phyloP scores from a whole-genome alignment of 495 filamentous ascomycete genomes.

The Trichoderma virens region DNA sequence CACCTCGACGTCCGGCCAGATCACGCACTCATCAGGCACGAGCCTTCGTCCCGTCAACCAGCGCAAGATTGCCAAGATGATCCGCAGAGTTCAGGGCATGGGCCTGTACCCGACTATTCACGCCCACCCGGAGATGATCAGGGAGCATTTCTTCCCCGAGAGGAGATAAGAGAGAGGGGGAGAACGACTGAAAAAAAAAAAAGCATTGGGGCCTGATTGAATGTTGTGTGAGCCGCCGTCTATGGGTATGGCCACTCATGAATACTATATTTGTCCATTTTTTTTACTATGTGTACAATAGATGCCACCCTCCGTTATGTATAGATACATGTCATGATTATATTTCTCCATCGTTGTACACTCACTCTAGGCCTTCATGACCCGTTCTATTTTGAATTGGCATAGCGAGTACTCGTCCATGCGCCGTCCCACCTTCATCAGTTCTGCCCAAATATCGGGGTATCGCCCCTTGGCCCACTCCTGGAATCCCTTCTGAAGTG shows the following conservation, averaged over 20 bases:
- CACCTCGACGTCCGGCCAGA: slow-evolving; percentile 74
- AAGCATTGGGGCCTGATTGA: background rate
- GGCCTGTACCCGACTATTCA: slow-evolving; percentile 92
- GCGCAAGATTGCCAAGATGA: slow-evolving; percentile 83
- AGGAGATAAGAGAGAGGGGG: background rate
- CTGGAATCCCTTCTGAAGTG: slow-evolving; percentile 59
- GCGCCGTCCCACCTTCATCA: slow-evolving; percentile 42
- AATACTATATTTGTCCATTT: background rate
- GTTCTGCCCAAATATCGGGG: slow-evolving; percentile 57
- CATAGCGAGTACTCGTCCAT: slow-evolving; percentile 29
- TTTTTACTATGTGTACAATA: slow-evolving; percentile 14
- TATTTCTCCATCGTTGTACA: slow-evolving; percentile 8
- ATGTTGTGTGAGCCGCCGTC: background rate
- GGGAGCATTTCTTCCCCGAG: slow-evolving; percentile 17
- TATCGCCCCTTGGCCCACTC: slow-evolving; percentile 61
- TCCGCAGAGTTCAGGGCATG: slow-evolving; percentile 77
- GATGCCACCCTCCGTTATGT: slow-evolving; percentile 12
- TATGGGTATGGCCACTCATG: background rate
- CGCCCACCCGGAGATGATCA: slow-evolving; percentile 80
- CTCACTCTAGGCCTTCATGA: slow-evolving; percentile 25
- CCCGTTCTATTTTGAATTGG: slow-evolving; percentile 35
- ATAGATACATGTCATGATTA: slow-evolving; percentile 19
- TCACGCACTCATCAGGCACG: slow-evolving; percentile 64
- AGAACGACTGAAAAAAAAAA: background rate
- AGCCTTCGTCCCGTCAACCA: slow-evolving; percentile 86